Evolutionary conservation across 768 basidiomycete genomes (phyloP), one percentile per base, ranked within the genome.

Genomic region (Agaricus subrufescens): DNA sequence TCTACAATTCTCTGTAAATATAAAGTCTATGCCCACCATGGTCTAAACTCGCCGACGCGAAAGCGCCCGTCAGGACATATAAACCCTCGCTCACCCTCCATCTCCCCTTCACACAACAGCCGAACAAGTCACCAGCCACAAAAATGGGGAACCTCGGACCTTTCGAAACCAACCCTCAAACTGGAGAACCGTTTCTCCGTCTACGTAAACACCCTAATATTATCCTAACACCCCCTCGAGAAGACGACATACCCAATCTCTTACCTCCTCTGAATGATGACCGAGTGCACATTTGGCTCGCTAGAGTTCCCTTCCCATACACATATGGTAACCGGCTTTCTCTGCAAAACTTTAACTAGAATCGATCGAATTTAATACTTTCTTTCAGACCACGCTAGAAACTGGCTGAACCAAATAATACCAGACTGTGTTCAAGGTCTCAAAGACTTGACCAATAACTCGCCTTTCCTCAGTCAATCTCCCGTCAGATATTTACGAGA

Each of bases 161-260:
- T 6, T 63, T 75, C 1, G 65, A 74, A 52, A 50, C 71, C 12
- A 72, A 74, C 58, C 51, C 67, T 15, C 54, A 54, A 45, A 72
- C 71, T 12, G 67, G 69, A 30, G 73, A 76, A 53, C 69, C 68
- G 4, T 86, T 81, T 66, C 74, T 87, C 12, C 79, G 77, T 11
- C 72, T 87, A 15, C 63, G 61, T 54, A 61, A 69, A 40, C 82
- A 82, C 38, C 72, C 75, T 51, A 74, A 80, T 57, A 80, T 87
- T 59, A 78, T 87, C 55, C 56, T 87, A 39, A 87, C 85, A 8
- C 78, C 85, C 14, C 81, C 81, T 12, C 80, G 85, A 38, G 50
- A 61, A 44, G 70, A 66, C 39, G 84, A 86, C 61, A 72, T 61
- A 8, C 65, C 73, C 26, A 54, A 62, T 9, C 55, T 74, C 11